These are phyloP conservation scores for Goffeauzyma gilvescens DNA, from an alignment of 768 basidiomycete species.

Conservation along the genomic window DNA sequence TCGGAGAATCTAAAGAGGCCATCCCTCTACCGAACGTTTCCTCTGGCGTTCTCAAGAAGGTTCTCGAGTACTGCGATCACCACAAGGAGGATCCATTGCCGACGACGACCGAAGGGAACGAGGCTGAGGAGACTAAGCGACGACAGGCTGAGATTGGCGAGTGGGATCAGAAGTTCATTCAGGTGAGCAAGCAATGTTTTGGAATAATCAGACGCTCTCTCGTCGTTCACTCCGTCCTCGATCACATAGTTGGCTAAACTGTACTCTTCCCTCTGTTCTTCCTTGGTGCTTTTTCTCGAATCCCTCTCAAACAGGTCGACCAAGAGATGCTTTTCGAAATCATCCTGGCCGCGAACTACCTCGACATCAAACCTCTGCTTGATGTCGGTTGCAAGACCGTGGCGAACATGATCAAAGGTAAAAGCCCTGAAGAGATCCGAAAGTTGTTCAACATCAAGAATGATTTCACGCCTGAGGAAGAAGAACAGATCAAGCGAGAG, in stretches of 20 bases:
- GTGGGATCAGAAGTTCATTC: slow-evolving; percentile 79
- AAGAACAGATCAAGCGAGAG: slow-evolving; percentile 99
- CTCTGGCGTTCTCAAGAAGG: slow-evolving; percentile 19
- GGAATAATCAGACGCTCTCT: too few relatives aligned
- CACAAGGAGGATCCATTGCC: slow-evolving; percentile 95
- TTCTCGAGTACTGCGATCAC: slow-evolving; percentile 97
- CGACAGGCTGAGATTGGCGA: slow-evolving; percentile 96
- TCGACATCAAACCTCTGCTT: slow-evolving; percentile 94
- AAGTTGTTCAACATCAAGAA: slow-evolving; percentile 87
- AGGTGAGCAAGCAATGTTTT: too few relatives aligned
- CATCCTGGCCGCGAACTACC: slow-evolving; percentile 97
- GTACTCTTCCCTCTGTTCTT: slow-evolving; percentile 2
- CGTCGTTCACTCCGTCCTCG: too few relatives aligned
- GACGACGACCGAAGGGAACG: slow-evolving; percentile 35
- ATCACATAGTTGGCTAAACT: background rate
- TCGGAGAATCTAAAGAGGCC: slow-evolving; percentile 81
- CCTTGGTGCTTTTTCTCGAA: background rate
- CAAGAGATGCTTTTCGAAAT: slow-evolving; percentile 99
- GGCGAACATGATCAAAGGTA: slow-evolving; percentile 99
- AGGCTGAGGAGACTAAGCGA: slow-evolving; percentile 81
- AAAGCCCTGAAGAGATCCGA: slow-evolving; percentile 97
- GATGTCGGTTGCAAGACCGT: slow-evolving; percentile 98
- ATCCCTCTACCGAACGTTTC: slow-evolving; percentile 63
- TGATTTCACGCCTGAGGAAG: slow-evolving; percentile 89
- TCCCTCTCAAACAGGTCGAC: slow-evolving; percentile 68